Conservation (phyloP, 2,329 filamentous ascomycete species). For the Trichoderma koningiopsis region DNA sequence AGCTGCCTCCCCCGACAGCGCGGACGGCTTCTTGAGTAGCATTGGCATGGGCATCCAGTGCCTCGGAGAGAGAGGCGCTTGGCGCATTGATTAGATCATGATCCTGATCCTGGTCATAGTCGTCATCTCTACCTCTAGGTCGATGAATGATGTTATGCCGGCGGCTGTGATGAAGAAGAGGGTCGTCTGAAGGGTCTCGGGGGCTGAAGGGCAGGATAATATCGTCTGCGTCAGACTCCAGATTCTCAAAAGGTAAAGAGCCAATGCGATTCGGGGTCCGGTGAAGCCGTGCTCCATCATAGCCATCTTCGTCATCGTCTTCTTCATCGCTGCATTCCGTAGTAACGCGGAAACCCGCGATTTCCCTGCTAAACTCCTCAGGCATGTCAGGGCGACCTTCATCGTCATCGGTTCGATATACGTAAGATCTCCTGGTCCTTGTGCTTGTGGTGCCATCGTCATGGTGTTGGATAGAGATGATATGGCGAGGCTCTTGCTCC, state of each 20-base stretch:
- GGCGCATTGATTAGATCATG: background rate
- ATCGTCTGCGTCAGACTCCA: slow-evolving; percentile 43
- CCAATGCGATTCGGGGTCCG: slow-evolving; percentile 56
- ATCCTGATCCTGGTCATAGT: slow-evolving; percentile 13
- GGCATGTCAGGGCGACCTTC: slow-evolving; percentile 59
- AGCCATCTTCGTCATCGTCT: slow-evolving; percentile 45
- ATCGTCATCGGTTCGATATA: slow-evolving; percentile 44
- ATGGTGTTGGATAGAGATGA: slow-evolving; percentile 56
- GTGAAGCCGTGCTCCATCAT: slow-evolving; percentile 36
- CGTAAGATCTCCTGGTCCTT: slow-evolving; percentile 49
- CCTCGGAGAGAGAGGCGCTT: slow-evolving; percentile 37
- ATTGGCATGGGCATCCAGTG: slow-evolving; percentile 51
- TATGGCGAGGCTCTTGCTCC: slow-evolving; percentile 36
- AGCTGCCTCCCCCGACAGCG: slow-evolving; percentile 59
- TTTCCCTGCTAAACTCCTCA: slow-evolving; percentile 52
- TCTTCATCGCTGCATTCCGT: slow-evolving; percentile 65
- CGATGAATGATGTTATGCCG: slow-evolving; percentile 30
- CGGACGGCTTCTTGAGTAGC: slow-evolving; percentile 60
- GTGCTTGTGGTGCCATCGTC: slow-evolving; percentile 54
- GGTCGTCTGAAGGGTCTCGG: slow-evolving; percentile 34
- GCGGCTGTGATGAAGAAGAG: slow-evolving; percentile 33
- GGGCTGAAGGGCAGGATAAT: slow-evolving; percentile 33
- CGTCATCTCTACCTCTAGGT: slow-evolving; percentile 29
- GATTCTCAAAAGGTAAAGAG: slow-evolving; percentile 57
- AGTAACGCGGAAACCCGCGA: slow-evolving; percentile 56